Percentiles rank a stretch among this genome's conserved stretches.
phyloP scores from a whole-genome alignment of 176 grass and related monocot genomes.

The Oryza meyeriana region DNA sequence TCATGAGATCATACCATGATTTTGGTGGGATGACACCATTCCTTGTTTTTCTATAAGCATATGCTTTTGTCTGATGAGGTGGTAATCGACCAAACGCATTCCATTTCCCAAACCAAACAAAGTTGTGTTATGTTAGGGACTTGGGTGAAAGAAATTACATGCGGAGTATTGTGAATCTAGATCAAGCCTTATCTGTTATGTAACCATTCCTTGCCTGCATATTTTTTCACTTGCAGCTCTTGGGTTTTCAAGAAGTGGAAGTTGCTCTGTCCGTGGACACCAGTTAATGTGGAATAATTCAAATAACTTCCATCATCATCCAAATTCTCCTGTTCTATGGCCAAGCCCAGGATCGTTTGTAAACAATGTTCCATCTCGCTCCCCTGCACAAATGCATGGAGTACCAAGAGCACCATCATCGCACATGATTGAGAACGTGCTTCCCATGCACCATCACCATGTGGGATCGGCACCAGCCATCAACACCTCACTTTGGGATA shows the following conservation, averaged over 20 bases:
- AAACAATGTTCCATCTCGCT: conserved; percentile 49
- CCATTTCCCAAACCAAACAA: not conserved
- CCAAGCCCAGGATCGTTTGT: conserved; percentile 52
- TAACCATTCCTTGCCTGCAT: conserved; percentile 18
- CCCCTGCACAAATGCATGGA: conserved; percentile 54
- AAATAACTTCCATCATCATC: conserved; percentile 38
- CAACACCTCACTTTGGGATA: conserved; percentile 72
- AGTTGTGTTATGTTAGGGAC: not conserved
- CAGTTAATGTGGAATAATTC: conserved; percentile 81
- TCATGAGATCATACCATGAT: not conserved
- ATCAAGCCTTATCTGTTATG: conserved; percentile 15
- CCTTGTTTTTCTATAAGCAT: not conserved
- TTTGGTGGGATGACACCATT: not conserved
- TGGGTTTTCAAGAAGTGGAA: conserved; percentile 78
- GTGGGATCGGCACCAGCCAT: conserved; percentile 79
- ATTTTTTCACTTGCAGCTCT: conserved; percentile 40
- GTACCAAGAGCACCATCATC: conserved; percentile 64
- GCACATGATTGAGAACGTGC: conserved; percentile 57
- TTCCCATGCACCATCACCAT: conserved; percentile 62
- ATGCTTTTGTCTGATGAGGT: not conserved
- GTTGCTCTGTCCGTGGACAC: conserved; percentile 51
- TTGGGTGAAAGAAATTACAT: not conserved
- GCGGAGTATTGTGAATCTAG: not conserved
- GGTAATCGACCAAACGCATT: not conserved
- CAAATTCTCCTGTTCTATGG: conserved; percentile 53